Percentiles rank a stretch among this genome's conserved stretches.
Conservation (phyloP, 371 early-diverging fungal species). For the Zychaea mexicana region DNA sequence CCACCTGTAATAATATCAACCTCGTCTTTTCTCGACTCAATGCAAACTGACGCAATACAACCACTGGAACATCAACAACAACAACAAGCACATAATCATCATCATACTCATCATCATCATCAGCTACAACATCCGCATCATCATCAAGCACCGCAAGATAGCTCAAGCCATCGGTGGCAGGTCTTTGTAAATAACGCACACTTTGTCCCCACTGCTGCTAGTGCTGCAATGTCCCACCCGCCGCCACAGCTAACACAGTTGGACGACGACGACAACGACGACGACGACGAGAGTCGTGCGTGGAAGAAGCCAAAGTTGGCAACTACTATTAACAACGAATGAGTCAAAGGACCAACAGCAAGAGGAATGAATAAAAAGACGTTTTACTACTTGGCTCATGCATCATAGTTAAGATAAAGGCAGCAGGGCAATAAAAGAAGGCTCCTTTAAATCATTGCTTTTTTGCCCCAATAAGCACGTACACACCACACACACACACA, state of each 20-base stretch:
- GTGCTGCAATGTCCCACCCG: too few species aligned
- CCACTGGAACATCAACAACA: conserved; percentile 4
- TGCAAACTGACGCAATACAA: conserved; percentile 1
- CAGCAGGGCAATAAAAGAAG: too few species aligned
- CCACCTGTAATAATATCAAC: conserved; percentile 10
- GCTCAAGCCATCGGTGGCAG: conserved; percentile 1
- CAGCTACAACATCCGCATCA: neutral
- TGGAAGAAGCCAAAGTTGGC: conserved; percentile 1
- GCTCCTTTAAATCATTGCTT: too few species aligned
- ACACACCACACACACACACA: too few species aligned
- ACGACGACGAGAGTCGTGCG: neutral
- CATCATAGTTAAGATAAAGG: too few species aligned
- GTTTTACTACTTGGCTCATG: too few species aligned
- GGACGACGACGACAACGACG: neutral
- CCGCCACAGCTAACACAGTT: neutral
- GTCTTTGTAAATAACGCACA: conserved; percentile 7
- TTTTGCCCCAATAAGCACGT: too few species aligned
- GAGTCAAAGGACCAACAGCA: neutral
- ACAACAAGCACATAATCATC: too few species aligned
- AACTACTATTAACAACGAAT: neutral
- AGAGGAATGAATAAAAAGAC: too few species aligned
- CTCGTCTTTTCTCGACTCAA: conserved; percentile 4
- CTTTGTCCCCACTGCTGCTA: too few species aligned
- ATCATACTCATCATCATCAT: neutral
- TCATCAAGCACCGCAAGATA: neutral